Conservation (phyloP, 805 yeast genomes). For the Lachancea dasiensis region DNA sequence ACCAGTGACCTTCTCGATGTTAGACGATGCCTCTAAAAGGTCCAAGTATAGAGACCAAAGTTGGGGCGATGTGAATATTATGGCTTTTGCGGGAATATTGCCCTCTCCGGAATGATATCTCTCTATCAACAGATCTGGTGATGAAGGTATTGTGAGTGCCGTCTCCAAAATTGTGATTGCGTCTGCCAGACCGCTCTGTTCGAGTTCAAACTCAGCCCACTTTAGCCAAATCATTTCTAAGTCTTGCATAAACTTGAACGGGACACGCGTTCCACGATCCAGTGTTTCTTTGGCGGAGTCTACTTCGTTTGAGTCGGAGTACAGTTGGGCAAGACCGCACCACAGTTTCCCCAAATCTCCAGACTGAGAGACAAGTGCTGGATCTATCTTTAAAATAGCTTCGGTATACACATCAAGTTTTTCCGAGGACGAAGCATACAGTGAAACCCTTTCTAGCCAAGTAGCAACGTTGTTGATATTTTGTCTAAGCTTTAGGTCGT, state of each 20-base stretch:
- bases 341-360: constrained; percentile 55
- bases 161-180: constrained; percentile 38
- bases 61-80: constrained; percentile 53
- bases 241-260: constrained; percentile 56
- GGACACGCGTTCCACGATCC: constrained; percentile 63
- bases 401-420: constrained; percentile 47
- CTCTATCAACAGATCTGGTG: constrained; percentile 23
- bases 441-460: constrained; percentile 61
- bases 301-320: constrained; percentile 49
- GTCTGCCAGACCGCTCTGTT: constrained; percentile 41
- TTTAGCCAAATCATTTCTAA: constrained; percentile 62
- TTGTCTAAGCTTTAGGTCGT: constrained; percentile 61
- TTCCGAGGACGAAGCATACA: constrained; percentile 38
- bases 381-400: constrained; percentile 64
- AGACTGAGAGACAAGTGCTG: constrained; percentile 38
- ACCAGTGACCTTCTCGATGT: constrained; percentile 36
- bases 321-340: constrained; percentile 62
- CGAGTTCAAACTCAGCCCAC: constrained; percentile 68
- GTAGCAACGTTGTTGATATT: constrained; percentile 53
- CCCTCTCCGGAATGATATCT: constrained; percentile 14
- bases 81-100: constrained; percentile 45
- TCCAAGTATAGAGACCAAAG: constrained; percentile 76
- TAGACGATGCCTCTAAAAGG: constrained; percentile 41
- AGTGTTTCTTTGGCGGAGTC: constrained; percentile 57
- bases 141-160: constrained; percentile 38